Conservation (phyloP, 2,329 filamentous ascomycete species). For the Drechslerella dactyloides region DNA sequence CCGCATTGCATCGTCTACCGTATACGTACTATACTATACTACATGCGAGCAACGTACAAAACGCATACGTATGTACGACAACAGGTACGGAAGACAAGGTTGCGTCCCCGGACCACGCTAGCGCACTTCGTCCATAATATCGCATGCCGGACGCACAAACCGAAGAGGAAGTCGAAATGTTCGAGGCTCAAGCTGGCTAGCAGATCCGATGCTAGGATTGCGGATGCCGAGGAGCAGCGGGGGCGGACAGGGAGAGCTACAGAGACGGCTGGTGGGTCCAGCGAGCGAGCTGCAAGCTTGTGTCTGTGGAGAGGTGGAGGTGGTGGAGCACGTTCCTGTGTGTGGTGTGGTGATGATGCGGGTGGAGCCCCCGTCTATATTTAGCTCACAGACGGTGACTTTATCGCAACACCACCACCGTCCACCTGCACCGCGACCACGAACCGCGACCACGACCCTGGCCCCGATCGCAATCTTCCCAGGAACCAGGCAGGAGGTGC, state of each 20-base stretch:
- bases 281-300: too few species aligned
- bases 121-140: too few species aligned
- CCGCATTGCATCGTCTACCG: not conserved
- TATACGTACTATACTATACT: not conserved
- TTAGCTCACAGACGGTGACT: slow-evolving; percentile 10
- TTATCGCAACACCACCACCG: not conserved
- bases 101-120: slow-evolving; percentile 2
- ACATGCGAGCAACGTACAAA: too few species aligned
- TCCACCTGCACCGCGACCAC: not conserved
- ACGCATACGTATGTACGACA: too few species aligned
- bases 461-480: not conserved
- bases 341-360: not conserved
- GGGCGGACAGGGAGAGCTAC: not conserved
- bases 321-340: not conserved
- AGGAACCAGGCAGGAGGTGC: not conserved
- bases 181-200: slow-evolving; percentile 12
- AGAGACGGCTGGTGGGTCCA: too few species aligned
- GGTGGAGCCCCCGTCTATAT: slow-evolving; percentile 5
- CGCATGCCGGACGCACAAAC: not conserved
- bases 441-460: slow-evolving; percentile 1
- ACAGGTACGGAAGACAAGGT: too few species aligned
- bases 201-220: slow-evolving; percentile 18
- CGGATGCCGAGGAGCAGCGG: not conserved
- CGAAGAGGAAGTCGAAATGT: slow-evolving; percentile 7
- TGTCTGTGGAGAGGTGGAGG: not conserved